Conservation (phyloP, 2,329 filamentous ascomycete genomes). For the Hymenoscyphus repandus region DNA sequence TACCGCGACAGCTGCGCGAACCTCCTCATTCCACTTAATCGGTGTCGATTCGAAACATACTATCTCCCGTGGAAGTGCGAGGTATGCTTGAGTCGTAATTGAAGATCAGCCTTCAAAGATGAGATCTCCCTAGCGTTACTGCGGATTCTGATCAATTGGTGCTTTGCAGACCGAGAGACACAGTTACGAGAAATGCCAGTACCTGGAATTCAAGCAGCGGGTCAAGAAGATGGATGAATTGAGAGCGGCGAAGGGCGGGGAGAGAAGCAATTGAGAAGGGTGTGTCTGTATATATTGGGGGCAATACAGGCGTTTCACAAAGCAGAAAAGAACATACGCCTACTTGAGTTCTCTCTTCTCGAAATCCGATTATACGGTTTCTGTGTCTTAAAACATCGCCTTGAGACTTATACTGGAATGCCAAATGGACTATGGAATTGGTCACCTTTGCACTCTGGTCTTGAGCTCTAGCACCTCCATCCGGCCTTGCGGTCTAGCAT, state of each 20-base stretch:
- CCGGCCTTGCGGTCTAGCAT: no score
- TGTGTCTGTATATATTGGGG: slow-evolving; percentile 19
- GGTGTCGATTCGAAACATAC: slow-evolving; percentile 85
- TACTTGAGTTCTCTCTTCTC: no score
- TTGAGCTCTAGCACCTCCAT: no score
- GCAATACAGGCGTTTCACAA: slow-evolving; percentile 7
- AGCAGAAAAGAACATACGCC: no score
- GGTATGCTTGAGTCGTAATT: slow-evolving; percentile 50
- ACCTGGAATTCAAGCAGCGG: slow-evolving; percentile 96
- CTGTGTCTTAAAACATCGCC: no score
- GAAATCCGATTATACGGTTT: no score
- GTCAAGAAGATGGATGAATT: slow-evolving; percentile 99
- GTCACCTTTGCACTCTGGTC: no score
- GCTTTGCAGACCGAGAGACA: slow-evolving; percentile 78
- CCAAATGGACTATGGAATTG: no score
- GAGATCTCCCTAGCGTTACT: neutral
- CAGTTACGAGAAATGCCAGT: slow-evolving; percentile 98
- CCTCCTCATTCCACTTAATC: slow-evolving; percentile 91
- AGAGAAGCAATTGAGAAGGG: slow-evolving; percentile 68
- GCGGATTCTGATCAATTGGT: neutral
- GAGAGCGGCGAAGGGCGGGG: slow-evolving; percentile 75
- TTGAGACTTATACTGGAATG: no score
- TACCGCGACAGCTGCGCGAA: slow-evolving; percentile 96
- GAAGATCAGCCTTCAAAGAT: neutral
- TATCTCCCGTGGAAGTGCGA: slow-evolving; percentile 98